These are phyloP conservation scores for Gossypium arboreum DNA, from an alignment of 345 rosid genomes.

Conservation along the genomic window DNA sequence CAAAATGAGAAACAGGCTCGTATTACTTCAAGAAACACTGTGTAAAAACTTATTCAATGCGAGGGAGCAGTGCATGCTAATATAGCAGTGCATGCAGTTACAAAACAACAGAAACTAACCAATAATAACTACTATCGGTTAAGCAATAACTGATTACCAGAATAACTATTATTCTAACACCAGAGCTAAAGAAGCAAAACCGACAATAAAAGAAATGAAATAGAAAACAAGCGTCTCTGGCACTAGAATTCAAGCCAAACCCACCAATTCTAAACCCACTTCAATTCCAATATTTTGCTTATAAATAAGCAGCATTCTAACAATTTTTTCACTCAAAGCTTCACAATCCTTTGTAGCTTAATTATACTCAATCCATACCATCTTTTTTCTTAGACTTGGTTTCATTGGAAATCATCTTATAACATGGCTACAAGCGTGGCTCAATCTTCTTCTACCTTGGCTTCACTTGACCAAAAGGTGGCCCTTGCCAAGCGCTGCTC, in stretches of 20 bases:
- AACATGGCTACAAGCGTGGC: conserved; percentile 28
- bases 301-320: conserved; percentile 19
- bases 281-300: neutral
- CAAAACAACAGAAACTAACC: too few species aligned
- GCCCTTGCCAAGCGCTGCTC: conserved; percentile 64
- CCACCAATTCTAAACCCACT: conserved; percentile 13
- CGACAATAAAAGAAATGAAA: conserved; percentile 11
- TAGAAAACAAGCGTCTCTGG: conserved; percentile 29
- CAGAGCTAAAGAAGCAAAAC: conserved; percentile 15
- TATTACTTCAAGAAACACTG: too few species aligned
- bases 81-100: too few species aligned
- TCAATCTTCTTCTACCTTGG: conserved; percentile 37
- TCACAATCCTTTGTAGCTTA: neutral
- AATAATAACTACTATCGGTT: too few species aligned
- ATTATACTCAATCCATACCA: neutral
- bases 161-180: too few species aligned
- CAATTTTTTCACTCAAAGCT: conserved; percentile 9
- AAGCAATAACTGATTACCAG: too few species aligned
- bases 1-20: too few species aligned
- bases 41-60: too few species aligned
- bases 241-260: conserved; percentile 26
- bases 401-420: neutral
- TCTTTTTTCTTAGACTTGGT: neutral
- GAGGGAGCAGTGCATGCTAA: too few species aligned
- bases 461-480: conserved; percentile 52